Conservation (phyloP, 208 protist genomes). For the Tritrichomonas foetus region DNA sequence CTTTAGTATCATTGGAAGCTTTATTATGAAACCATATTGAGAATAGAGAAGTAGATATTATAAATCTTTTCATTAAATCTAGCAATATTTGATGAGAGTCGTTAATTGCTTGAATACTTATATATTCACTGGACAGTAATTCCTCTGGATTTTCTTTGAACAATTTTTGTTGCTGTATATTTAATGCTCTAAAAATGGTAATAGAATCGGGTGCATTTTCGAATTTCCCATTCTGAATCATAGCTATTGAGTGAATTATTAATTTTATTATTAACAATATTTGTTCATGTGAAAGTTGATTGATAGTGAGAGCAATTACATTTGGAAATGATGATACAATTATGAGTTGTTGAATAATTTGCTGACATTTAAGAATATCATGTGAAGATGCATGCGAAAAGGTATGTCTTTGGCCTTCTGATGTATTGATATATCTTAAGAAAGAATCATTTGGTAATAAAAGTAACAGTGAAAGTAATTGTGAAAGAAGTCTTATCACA, state of each 20-base stretch:
- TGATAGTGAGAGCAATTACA: background rate
- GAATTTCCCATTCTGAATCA: background rate
- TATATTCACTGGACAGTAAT: too few relatives aligned
- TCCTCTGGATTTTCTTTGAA: background rate
- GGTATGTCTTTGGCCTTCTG: background rate
- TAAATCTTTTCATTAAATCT: too few relatives aligned
- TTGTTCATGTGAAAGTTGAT: background rate
- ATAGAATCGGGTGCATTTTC: background rate
- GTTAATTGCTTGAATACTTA: too few relatives aligned
- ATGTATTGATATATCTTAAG: background rate
- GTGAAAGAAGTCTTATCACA: background rate
- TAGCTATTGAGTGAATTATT: background rate
- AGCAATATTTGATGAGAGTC: background rate
- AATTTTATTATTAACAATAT: background rate
- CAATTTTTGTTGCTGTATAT: background rate
- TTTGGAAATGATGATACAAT: background rate
- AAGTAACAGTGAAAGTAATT: background rate
- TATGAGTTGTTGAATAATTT: background rate
- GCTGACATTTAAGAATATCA: background rate
- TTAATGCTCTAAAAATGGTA: background rate
- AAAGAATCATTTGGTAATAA: background rate
- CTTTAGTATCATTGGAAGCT: too few relatives aligned
- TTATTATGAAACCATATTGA: too few relatives aligned
- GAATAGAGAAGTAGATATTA: too few relatives aligned
- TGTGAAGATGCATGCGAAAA: background rate